These are phyloP conservation scores for Spiraea crenata DNA, from an alignment of 331 rosid genomes.

Conservation along the genomic window DNA sequence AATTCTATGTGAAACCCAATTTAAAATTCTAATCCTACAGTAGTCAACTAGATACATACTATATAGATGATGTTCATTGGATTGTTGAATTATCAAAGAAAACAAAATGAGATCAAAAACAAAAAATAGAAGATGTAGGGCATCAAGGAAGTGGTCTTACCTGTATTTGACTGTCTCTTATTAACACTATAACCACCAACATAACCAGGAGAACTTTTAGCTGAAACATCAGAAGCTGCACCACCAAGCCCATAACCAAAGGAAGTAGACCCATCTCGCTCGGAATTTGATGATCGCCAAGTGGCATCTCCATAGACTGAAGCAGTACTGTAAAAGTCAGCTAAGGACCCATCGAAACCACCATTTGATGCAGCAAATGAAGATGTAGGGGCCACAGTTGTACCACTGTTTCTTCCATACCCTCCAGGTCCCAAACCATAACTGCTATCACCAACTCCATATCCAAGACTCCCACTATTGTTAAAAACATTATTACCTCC, in stretches of 20 bases:
- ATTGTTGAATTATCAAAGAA: neutral
- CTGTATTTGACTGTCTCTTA: conserved; percentile 89
- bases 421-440: conserved; percentile 62
- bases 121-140: conserved; percentile 14
- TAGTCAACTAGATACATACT: neutral
- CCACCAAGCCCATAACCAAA: conserved; percentile 73
- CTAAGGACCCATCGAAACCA: conserved; percentile 63
- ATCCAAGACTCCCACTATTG: conserved; percentile 57
- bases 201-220: conserved; percentile 66
- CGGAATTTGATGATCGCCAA: conserved; percentile 71
- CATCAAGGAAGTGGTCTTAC: conserved; percentile 40
- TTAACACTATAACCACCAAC: conserved; percentile 81
- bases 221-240: conserved; percentile 63
- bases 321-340: conserved; percentile 50
- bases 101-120: neutral
- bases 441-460: conserved; percentile 59
- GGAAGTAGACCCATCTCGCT: conserved; percentile 65
- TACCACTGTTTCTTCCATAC: conserved; percentile 60
- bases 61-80: neutral
- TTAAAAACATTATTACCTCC: conserved; percentile 53
- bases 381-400: conserved; percentile 49
- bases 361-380: conserved; percentile 69
- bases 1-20: neutral
- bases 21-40: neutral
- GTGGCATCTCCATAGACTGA: conserved; percentile 75